Percentiles rank a stretch among this genome's conserved stretches.
Evolutionary conservation across 1,284 basidiomycete genomes (phyloP).

Genomic region (Moesziomyces parantarcticus): DNA sequence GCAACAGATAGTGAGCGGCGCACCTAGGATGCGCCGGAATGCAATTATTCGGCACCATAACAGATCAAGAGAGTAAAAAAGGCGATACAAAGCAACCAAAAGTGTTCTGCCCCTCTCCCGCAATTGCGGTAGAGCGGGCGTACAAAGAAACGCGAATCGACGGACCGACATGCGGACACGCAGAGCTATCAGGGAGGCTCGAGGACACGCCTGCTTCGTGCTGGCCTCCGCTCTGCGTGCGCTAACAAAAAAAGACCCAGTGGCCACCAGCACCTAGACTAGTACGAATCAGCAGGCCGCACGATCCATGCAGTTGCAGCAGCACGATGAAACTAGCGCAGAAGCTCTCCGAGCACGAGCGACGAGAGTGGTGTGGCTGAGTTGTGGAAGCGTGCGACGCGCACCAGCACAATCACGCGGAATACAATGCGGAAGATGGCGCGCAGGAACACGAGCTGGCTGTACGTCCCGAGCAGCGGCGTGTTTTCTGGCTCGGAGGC

Average conservation of each 20-base stretch:
- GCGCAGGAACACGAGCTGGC: slow-evolving; percentile 24
- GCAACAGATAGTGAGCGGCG: too few relatives aligned
- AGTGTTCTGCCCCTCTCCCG: too few relatives aligned
- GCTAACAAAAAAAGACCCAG: background rate
- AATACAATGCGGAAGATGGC: slow-evolving; percentile 37
- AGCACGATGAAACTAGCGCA: slow-evolving; percentile 15
- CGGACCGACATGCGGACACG: too few relatives aligned
- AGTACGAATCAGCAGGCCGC: slow-evolving; percentile 8
- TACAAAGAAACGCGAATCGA: too few relatives aligned
- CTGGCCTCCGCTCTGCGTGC: background rate
- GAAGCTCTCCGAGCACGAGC: slow-evolving; percentile 32
- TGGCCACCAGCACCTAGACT: background rate
- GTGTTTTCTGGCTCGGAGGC: background rate
- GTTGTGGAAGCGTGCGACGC: slow-evolving; percentile 17
- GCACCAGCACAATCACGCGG: slow-evolving; percentile 31
- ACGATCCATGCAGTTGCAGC: background rate
- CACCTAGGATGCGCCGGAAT: too few relatives aligned
- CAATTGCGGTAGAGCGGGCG: too few relatives aligned
- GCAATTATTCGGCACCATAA: too few relatives aligned
- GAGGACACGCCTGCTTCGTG: slow-evolving; percentile 40
- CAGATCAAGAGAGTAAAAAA: too few relatives aligned
- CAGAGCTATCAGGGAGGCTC: background rate
- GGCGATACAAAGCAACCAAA: too few relatives aligned
- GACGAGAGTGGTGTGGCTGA: slow-evolving; percentile 26
- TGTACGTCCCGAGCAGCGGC: slow-evolving; percentile 6